Base-by-base conservation (phyloP, 139 green algal species). In the Chlamydomonas sp. region DNA sequence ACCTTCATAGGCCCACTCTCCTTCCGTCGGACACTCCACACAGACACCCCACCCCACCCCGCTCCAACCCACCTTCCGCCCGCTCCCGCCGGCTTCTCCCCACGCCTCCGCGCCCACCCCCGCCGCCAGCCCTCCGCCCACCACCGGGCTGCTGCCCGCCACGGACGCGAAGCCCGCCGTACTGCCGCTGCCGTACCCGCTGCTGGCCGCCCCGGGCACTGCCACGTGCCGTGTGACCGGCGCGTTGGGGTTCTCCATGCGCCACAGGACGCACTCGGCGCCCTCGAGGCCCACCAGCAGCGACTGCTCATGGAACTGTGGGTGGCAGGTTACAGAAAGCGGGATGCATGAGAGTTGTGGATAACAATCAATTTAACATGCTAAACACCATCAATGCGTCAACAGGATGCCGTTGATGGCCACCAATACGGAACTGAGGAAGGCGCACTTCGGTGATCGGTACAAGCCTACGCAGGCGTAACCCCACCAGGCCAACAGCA, bases 221-320 rank as follows among this genome's bases (percentile, higher is more conserved):
- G 74, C 58, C 8, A 6, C 59, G n/a, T 12, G 12, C 10, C 9
- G 78, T 61, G 68, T 2, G 60, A 18, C 63, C 2, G 64, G 57
- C 12, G 14, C 74, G 73, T 75, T 49, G 7, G 91, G 91, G 4
- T 81, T 75, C 3, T 92, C 81, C 71, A 94, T 90, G 57, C 83
- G 79, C 84, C 87, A 87, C 62, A 94, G 84, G 31, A 80, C 64
- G 85, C 89, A 93, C 66, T 92, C 89, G 8, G 66, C 18, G 58
- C 89, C 86, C 15, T 94, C 86, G 71, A 90, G 71, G 15, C 91
- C 89, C 20, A 84, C 89, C 84, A 94, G 75, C 86, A 94, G 71
- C 64, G 80, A 17, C 73, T 94, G 75, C 17, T 88, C 80, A 57
- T 92, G 79, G 66, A 92, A 92, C 85, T 91, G 89, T 74, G 49